phyloP scores from a whole-genome alignment of 306 rosid genomes.

The Cucumis hystrix region DNA sequence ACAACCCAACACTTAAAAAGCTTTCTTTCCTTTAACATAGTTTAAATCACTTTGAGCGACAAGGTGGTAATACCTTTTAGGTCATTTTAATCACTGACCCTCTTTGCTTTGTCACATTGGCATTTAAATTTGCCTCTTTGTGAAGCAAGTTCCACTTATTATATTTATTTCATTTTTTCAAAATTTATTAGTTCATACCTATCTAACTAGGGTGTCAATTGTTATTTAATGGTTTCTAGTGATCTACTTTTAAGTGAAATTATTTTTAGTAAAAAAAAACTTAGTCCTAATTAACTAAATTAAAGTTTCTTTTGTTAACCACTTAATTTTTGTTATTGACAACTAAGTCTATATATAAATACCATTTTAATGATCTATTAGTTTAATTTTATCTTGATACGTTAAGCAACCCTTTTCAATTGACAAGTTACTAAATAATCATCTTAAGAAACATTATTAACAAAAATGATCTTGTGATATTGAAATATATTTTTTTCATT shows the following conservation, averaged over 20 bases:
- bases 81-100: not conserved
- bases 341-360: not conserved
- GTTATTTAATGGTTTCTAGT: not conserved
- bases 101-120: not conserved
- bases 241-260: not conserved
- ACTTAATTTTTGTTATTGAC: not conserved
- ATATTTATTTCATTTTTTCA: not conserved
- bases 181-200: not conserved
- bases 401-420: too few relatives aligned
- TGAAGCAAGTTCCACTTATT: not conserved
- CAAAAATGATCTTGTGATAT: not conserved
- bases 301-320: not conserved
- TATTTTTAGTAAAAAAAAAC: too few relatives aligned
- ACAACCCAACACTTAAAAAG: not conserved
- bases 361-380: too few relatives aligned
- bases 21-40: not conserved
- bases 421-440: too few relatives aligned
- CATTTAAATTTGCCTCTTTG: not conserved
- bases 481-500: not conserved
- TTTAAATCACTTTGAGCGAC: not conserved
- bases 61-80: not conserved
- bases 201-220: not conserved
- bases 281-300: too few relatives aligned
- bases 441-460: not conserved
- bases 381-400: not conserved